Percentiles rank a stretch among this genome's conserved stretches.
phyloP scores from a whole-genome alignment of 192 early-diverging fungal species.

The Phlyctochytrium planicorne region DNA sequence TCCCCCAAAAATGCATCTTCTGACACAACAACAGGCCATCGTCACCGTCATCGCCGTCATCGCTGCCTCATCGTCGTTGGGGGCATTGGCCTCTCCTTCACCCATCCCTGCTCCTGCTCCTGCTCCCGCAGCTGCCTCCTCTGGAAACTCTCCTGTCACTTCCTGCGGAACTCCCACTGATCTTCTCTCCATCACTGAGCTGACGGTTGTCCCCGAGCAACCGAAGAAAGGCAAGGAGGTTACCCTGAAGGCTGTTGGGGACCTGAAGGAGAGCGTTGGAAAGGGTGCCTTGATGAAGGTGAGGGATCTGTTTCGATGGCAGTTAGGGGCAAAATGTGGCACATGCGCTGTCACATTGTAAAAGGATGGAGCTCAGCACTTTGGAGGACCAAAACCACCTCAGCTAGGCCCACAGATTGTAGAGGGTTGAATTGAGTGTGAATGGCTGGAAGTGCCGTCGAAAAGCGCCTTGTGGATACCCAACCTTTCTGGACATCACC shows the following conservation, averaged over 20 bases:
- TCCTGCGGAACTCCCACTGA: neutral
- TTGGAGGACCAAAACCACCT: too few species aligned
- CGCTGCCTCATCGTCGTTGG: too few species aligned
- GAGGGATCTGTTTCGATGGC: too few species aligned
- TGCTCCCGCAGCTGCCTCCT: neutral
- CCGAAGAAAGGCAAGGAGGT: neutral
- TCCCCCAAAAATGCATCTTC: too few species aligned
- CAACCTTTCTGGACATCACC: too few species aligned
- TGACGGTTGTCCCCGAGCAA: neutral
- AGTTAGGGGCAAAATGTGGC: too few species aligned
- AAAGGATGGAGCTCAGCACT: too few species aligned
- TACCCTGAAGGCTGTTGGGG: conserved; percentile 2
- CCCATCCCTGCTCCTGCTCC: neutral
- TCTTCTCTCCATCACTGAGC: neutral
- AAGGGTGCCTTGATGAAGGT: conserved; percentile 8
- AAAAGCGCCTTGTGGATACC: neutral
- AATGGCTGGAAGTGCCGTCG: neutral
- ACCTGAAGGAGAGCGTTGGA: neutral
- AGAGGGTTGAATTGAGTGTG: neutral
- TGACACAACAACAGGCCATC: too few species aligned
- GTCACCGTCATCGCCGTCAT: too few species aligned
- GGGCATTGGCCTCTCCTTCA: too few species aligned
- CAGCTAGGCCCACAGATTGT: neutral
- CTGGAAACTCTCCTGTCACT: neutral
- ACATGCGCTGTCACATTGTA: too few species aligned